Conservation (phyloP, 1,284 basidiomycete genomes). For the Papiliotrema flavescens region DNA sequence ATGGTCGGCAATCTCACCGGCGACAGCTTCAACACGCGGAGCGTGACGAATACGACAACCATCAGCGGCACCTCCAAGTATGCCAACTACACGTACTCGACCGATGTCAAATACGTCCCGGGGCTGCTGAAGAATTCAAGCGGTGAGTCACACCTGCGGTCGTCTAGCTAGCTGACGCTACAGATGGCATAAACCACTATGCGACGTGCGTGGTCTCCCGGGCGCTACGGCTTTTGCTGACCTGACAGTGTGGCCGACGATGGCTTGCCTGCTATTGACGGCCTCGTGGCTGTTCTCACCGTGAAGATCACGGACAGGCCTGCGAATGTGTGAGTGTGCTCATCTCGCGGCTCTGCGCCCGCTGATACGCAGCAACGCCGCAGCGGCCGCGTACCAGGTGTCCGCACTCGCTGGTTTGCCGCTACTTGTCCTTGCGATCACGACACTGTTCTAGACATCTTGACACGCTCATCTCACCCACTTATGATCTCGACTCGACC, state of each 20-base stretch:
- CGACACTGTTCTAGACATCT: too few relatives aligned
- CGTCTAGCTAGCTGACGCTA: background rate
- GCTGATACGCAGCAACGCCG: too few relatives aligned
- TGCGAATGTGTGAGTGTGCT: slow-evolving; percentile 9
- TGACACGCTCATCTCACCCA: background rate
- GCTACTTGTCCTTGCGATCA: too few relatives aligned
- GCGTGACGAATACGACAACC: slow-evolving; percentile 57
- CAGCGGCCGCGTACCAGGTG: too few relatives aligned
- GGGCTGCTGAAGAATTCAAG: slow-evolving; percentile 67
- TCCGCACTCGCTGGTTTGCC: too few relatives aligned
- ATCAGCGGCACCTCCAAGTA: slow-evolving; percentile 35
- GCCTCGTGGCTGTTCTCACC: slow-evolving; percentile 75
- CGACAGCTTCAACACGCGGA: slow-evolving; percentile 55
- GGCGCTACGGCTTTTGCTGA: background rate
- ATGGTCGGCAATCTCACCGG: slow-evolving; percentile 74
- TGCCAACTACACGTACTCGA: slow-evolving; percentile 65
- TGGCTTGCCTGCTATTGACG: slow-evolving; percentile 69
- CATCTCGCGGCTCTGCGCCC: background rate
- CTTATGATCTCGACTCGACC: background rate
- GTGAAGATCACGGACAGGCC: slow-evolving; percentile 59
- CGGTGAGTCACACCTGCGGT: slow-evolving; percentile 16
- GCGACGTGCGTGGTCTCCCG: slow-evolving; percentile 4
- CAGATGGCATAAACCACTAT: slow-evolving; percentile 71
- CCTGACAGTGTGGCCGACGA: slow-evolving; percentile 54
- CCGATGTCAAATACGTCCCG: slow-evolving; percentile 61